Base-by-base conservation (phyloP, 768 basidiomycete species). In the Trametes punicea region DNA sequence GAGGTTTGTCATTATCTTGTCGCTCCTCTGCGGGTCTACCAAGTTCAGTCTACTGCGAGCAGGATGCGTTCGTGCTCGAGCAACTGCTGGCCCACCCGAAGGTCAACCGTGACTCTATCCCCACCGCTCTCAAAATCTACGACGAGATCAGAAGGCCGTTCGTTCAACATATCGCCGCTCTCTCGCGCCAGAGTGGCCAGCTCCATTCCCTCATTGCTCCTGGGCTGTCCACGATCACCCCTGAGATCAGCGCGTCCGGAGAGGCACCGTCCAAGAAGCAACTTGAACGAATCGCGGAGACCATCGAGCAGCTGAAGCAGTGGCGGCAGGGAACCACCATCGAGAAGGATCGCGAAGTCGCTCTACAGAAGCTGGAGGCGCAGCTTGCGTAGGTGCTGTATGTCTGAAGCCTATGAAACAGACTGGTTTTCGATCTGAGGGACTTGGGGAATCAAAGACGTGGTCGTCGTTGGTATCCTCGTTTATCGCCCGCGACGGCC, bases 41-140 rank as follows among this genome's bases (percentile, higher is more conserved):
- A n/a, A 38, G n/a, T n/a, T n/a, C 9, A 33, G 31, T 4, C 20
- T 16, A 18, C 8, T 38, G 9, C 20, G 36, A 2, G 15, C 38
- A 62, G 51, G 74, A 74, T 45, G 69, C 66, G 16, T 64, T 64
- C 48, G 59, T 73, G 11, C 60, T 74, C 27, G 69, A 70, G 0
- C 60, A 62, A 0, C 51, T 73, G 23, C 59, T 74, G 13, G 55
- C 64, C 6, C 66, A 71, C 40, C 56, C 62, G 0, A 21, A 30
- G 0, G 65, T 69, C 4, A 64, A 64, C 25, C 45, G 16, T 1
- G 52, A 51, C 9, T 73, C 68, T 21, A 60, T 74, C 1, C 9
- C 49, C 0, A 36, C 61, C 4, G 71, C 71, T 4, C 60, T 76
- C 18, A 61, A 64, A 25, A 62, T 51, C 16, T 76, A 73, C 54